Base-by-base conservation (phyloP, 495 filamentous ascomycete species). In the Hypoxylon intermedium region DNA sequence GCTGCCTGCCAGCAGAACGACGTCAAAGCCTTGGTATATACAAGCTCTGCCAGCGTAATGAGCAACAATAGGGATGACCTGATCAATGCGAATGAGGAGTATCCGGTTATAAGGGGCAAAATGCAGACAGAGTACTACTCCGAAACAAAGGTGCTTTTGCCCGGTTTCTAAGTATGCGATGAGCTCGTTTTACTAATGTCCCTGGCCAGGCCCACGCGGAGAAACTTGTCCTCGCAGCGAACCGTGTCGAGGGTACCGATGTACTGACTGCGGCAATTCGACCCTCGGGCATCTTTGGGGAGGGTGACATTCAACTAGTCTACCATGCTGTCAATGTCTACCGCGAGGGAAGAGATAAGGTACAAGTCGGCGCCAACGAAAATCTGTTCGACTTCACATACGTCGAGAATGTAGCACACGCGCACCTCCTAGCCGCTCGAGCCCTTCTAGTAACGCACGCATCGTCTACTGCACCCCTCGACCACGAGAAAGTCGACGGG, bases 11-110 rank as follows among this genome's bases (percentile, higher is more conserved):
- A 85, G 59, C 82, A 89, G 65, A 81, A 82, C 24, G 86, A 84
- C 38, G 93, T 96, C 66, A 96, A 91, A 76, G 95, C 87, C 0
- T 89, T 99, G 65, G 90, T 99, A 23, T 96, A 95, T 77, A 99
- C 95, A 2, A 95, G 90, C 72, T 93, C 89, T 20, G 90, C 91
- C 41, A 93, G 89, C 45, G 85, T 97, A 30, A 83, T 97, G 49
- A 90, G 90, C 73, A 91, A 96, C 70, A 90, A 87, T 52, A 76
- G 82, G 66, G 86, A 76, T 52, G 89, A 97, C 71, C 75, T 99
- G 66, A 83, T 93, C 73, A 94, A 95, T 72, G 92, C 91, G 45
- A 89, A 94, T 69, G 94, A 99, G 78, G 78, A 84, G 24, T 96
- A 87, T 82, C 92, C 94, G 6, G 77, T 90, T 51, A 83, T 97